Evolutionary conservation across 2,329 filamentous ascomycete genomes (phyloP).

Genomic region (Alternaria solani): DNA sequence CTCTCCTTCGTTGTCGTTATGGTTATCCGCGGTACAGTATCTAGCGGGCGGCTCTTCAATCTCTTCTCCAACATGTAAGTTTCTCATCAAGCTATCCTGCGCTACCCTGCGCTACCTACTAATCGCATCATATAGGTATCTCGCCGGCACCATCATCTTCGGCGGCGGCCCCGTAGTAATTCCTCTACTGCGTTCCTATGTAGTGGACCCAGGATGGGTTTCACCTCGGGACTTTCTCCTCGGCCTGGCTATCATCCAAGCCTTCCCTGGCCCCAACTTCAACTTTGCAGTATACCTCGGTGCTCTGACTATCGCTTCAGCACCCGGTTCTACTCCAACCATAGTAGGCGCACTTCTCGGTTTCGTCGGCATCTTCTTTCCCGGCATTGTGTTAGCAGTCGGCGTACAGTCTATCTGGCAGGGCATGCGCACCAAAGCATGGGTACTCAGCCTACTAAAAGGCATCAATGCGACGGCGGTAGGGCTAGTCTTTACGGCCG

Average conservation of each 20-base stretch:
- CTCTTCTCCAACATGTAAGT: conserved; percentile 73
- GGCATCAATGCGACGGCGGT: conserved; percentile 56
- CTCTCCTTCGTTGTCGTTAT: conserved; percentile 66
- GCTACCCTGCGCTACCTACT: background rate
- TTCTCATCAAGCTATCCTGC: background rate
- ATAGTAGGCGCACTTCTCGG: conserved; percentile 49
- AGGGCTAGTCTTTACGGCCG: conserved; percentile 55
- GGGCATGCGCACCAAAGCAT: conserved; percentile 45
- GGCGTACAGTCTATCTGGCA: conserved; percentile 53
- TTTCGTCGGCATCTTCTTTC: conserved; percentile 53
- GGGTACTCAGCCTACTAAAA: conserved; percentile 46
- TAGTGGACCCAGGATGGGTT: conserved; percentile 75
- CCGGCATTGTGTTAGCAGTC: conserved; percentile 50
- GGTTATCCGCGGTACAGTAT: conserved; percentile 54
- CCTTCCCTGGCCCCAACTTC: conserved; percentile 71
- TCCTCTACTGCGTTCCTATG: conserved; percentile 53
- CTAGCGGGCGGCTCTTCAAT: conserved; percentile 60
- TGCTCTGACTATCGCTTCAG: conserved; percentile 45
- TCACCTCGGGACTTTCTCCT: conserved; percentile 74
- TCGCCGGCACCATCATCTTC: conserved; percentile 70
- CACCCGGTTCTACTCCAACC: conserved; percentile 34
- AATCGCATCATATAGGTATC: conserved; percentile 45
- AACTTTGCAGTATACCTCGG: conserved; percentile 60
- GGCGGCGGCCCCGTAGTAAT: conserved; percentile 58
- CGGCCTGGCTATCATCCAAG: conserved; percentile 74